Conservation (phyloP, 2,329 filamentous ascomycete species). For the Botrytis hyacinthi region DNA sequence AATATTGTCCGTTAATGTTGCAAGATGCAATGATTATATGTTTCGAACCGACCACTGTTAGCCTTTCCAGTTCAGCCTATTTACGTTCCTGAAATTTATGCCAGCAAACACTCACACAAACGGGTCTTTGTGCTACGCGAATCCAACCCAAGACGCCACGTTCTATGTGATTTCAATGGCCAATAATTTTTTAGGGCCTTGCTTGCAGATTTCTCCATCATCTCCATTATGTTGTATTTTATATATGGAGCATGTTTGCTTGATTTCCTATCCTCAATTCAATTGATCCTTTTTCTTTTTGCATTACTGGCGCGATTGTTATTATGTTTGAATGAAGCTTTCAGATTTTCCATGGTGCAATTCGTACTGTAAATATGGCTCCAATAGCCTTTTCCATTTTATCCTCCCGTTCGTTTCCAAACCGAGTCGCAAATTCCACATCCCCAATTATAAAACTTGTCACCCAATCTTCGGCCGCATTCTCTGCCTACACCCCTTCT, state of each 20-base stretch:
- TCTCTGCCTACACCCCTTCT: background rate
- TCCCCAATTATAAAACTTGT: background rate
- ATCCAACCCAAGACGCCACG: constrained; percentile 21
- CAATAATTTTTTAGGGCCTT: constrained; percentile 21
- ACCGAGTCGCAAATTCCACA: background rate
- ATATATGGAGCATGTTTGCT: background rate
- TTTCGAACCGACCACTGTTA: background rate
- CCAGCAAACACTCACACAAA: constrained; percentile 24
- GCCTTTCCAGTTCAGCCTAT: constrained; percentile 1
- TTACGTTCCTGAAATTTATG: background rate
- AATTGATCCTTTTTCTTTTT: background rate
- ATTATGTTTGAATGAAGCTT: background rate
- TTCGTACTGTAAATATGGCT: constrained; percentile 1
- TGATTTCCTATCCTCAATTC: background rate
- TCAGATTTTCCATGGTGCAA: background rate
- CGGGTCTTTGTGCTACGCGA: constrained; percentile 7
- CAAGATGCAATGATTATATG: background rate
- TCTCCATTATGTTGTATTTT: background rate
- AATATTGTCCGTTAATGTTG: background rate
- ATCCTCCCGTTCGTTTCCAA: background rate
- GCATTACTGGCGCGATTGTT: background rate
- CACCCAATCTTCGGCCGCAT: background rate
- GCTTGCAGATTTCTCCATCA: background rate
- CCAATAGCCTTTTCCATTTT: constrained; percentile 4
- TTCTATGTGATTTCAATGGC: constrained; percentile 11